Conservation (phyloP, 768 basidiomycete species). For the Boletus subparvulus region DNA sequence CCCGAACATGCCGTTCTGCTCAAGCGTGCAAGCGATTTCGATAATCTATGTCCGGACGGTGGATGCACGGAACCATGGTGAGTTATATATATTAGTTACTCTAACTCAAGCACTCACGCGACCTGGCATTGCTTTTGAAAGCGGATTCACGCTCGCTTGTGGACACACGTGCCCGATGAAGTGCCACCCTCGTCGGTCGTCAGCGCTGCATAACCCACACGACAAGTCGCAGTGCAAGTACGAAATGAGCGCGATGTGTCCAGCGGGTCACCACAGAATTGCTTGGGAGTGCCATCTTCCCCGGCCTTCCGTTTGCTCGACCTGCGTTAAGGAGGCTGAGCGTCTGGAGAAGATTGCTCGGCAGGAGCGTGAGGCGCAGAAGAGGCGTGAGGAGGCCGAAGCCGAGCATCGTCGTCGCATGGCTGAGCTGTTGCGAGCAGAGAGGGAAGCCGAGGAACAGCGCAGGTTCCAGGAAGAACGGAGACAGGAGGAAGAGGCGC, state of each 20-base stretch:
- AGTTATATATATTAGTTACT: neutral
- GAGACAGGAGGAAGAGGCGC: slow-evolving; percentile 4
- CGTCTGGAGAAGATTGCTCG: slow-evolving; percentile 38
- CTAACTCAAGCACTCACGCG: neutral
- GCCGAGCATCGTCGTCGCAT: slow-evolving; percentile 37
- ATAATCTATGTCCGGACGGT: slow-evolving; percentile 54
- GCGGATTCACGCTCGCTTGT: slow-evolving; percentile 12
- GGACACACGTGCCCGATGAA: slow-evolving; percentile 55
- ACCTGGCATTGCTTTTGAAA: neutral
- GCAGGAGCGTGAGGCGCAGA: slow-evolving; percentile 39
- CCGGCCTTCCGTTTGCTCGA: slow-evolving; percentile 37
- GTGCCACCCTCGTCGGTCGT: slow-evolving; percentile 55
- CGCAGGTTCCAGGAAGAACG: slow-evolving; percentile 9
- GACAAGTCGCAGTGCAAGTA: slow-evolving; percentile 41
- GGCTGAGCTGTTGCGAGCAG: slow-evolving; percentile 36
- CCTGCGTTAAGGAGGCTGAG: slow-evolving; percentile 44
- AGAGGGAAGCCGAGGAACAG: slow-evolving; percentile 5
- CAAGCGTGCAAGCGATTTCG: slow-evolving; percentile 47
- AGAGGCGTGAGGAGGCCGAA: slow-evolving; percentile 44
- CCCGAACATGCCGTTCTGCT: slow-evolving; percentile 41
- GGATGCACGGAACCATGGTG: slow-evolving; percentile 63
- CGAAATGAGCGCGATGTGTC: slow-evolving; percentile 39
- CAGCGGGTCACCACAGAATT: slow-evolving; percentile 41
- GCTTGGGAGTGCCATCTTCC: slow-evolving; percentile 43
- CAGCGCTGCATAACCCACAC: slow-evolving; percentile 25